A percentile compares a stretch with the other conserved stretches of the same genome.
Conservation (phyloP, 305 asterid species). For the Plantago coronopus region DNA sequence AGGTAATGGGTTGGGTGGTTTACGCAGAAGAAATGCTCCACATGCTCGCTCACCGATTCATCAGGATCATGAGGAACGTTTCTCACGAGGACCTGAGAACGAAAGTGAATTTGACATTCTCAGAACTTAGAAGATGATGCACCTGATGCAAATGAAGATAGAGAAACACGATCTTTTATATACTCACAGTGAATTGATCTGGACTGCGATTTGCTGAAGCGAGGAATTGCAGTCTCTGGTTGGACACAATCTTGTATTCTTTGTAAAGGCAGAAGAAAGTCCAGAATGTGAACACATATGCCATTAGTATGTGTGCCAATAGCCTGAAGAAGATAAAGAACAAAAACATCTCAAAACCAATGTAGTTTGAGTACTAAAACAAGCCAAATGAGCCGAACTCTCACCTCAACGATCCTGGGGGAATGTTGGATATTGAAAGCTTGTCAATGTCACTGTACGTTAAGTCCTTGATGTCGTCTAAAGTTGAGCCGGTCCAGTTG, state of each 20-base stretch:
- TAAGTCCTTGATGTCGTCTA: slow-evolving; percentile 41
- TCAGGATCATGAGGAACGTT: slow-evolving; percentile 90
- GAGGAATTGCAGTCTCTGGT: slow-evolving; percentile 68
- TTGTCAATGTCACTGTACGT: slow-evolving; percentile 70
- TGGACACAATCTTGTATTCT: slow-evolving; percentile 55
- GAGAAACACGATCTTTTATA: background rate
- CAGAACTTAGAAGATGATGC: slow-evolving; percentile 1
- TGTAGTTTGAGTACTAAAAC: background rate
- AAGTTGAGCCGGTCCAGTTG: slow-evolving; percentile 56
- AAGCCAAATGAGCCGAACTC: slow-evolving; percentile 11
- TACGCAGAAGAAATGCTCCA: slow-evolving; percentile 90
- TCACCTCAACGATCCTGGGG: slow-evolving; percentile 60
- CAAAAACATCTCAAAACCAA: slow-evolving; percentile 16
- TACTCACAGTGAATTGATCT: slow-evolving; percentile 80
- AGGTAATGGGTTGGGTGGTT: slow-evolving; percentile 82
- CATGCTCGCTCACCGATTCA: slow-evolving; percentile 83
- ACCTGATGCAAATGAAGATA: background rate
- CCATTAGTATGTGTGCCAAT: slow-evolving; percentile 66
- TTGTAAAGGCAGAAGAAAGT: slow-evolving; percentile 63
- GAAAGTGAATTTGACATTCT: slow-evolving; percentile 12
- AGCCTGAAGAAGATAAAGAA: slow-evolving; percentile 43
- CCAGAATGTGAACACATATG: slow-evolving; percentile 72
- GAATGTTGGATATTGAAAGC: slow-evolving; percentile 74
- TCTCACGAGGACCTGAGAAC: slow-evolving; percentile 80
- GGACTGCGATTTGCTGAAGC: slow-evolving; percentile 82